Base-by-base conservation (phyloP, 331 rosid species). In the Quercus tomentella region DNA sequence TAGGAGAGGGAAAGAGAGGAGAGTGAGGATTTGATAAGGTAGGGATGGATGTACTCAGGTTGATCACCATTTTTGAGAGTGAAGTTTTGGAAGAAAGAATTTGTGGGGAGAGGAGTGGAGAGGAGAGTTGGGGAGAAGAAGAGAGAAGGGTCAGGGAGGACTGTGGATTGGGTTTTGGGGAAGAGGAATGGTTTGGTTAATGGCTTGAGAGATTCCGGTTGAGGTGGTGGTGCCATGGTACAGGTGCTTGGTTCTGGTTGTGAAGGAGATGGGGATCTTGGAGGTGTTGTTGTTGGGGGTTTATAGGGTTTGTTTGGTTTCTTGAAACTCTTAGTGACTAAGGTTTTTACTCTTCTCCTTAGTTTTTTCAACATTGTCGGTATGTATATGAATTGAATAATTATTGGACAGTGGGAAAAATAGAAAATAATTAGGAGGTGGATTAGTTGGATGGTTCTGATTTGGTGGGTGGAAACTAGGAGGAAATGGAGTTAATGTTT, bases 41-140 rank as follows among this genome's bases (percentile, higher is more conserved):
- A 88, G 2, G 91, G 91, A 75, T 88, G 91, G 82, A 88, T 62
- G 76, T 83, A 88, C 16, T 88, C 91, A 20, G 89, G 83, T 71
- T 83, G 89, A 6, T 88, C 89, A 26, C 91, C 91, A 61, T 85
- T 83, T 70, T 88, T 83, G 4, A 88, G 87, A 79, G 80, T 79
- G 56, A 83, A 83, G 81, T 88, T 88, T 71, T 88, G 91, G 81
- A 88, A 88, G 76, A 88, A 88, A 3, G 89, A 85, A 74, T 83
- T 88, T 3, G 91, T 88, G 73, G 91, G 91, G 4, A 83, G 86
- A 0, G 91, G 89, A 79, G 78, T 35, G 18, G 83, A 73, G 62
- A 85, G 84, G 76, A 88, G 91, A 25, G 70, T 60, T 9, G 82
- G 86, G 69, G 91, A 74, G 83, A 87, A 85, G 84, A 88, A 88